These are phyloP conservation scores for Magnolia officinalis DNA, from an alignment of 164 flowering plant genomes.

Conservation along the genomic window DNA sequence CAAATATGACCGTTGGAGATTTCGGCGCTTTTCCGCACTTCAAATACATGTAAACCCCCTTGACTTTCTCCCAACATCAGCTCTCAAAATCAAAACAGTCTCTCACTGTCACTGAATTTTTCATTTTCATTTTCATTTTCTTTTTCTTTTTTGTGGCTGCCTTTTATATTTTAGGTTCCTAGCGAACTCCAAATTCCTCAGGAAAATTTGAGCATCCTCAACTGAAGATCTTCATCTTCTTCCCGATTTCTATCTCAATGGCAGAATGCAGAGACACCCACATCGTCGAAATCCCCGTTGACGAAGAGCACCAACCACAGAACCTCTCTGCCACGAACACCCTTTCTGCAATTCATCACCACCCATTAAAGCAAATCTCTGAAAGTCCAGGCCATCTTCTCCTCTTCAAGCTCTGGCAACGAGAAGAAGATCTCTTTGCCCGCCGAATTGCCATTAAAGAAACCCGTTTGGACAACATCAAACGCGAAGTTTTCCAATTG, in stretches of 20 bases:
- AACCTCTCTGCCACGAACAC: constrained; percentile 17
- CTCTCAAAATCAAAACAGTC: not conserved
- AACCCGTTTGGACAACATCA: constrained; percentile 45
- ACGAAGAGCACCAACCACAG: constrained; percentile 34
- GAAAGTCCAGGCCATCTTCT: constrained; percentile 80
- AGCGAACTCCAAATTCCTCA: not conserved
- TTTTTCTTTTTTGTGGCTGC: not conserved
- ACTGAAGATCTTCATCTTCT: not conserved
- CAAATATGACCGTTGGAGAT: constrained; percentile 22
- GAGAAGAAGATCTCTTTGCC: constrained; percentile 65
- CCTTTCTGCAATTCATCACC: constrained; percentile 34
- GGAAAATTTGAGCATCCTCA: not conserved
- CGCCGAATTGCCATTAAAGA: constrained; percentile 48
- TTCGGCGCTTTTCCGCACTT: constrained; percentile 13
- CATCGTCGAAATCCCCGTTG: constrained; percentile 70
- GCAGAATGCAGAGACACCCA: constrained; percentile 52
- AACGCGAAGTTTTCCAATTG: constrained; percentile 58
- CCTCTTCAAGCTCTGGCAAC: constrained; percentile 84
- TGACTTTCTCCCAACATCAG: not conserved
- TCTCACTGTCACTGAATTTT: not conserved
- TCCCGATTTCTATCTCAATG: constrained; percentile 27
- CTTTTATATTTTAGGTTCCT: not conserved
- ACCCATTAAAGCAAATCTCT: constrained; percentile 79
- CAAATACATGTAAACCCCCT: constrained; percentile 15
- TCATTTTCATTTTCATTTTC: not conserved